Percentiles rank a stretch among this genome's conserved stretches.
Conservation (phyloP, 2,329 filamentous ascomycete species). For the Aspergillus spinulosporus region DNA sequence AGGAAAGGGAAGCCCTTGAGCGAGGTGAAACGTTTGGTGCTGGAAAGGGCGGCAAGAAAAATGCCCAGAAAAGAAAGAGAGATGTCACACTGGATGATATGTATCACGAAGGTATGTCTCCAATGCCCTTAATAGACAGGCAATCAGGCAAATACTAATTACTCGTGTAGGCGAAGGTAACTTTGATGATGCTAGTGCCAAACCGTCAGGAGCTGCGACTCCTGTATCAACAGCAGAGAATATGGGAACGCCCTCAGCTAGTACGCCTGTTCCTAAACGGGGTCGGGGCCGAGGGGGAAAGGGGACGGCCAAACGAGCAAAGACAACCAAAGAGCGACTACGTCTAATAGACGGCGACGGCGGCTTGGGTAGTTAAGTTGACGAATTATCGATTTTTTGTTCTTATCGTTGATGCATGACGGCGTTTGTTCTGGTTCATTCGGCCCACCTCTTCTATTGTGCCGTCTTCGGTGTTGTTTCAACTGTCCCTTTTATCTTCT, state of each 20-base stretch:
- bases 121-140: neutral
- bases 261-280: slow-evolving; percentile 54
- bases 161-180: slow-evolving; percentile 76
- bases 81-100: slow-evolving; percentile 82
- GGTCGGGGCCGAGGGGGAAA: slow-evolving; percentile 59
- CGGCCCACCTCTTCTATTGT: slow-evolving; percentile 8
- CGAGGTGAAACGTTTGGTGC: slow-evolving; percentile 64
- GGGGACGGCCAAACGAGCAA: slow-evolving; percentile 60
- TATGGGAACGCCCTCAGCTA: slow-evolving; percentile 40
- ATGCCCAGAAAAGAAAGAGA: slow-evolving; percentile 57
- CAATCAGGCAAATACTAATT: slow-evolving; percentile 11
- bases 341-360: slow-evolving; percentile 48
- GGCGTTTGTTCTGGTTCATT: slow-evolving; percentile 15
- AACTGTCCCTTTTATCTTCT: slow-evolving; percentile 2
- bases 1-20: slow-evolving; percentile 79
- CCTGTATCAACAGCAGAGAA: slow-evolving; percentile 62
- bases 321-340: slow-evolving; percentile 56
- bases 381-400: slow-evolving; percentile 7
- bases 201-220: slow-evolving; percentile 82
- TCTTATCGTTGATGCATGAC: slow-evolving; percentile 14
- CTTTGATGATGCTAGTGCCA: slow-evolving; percentile 82
- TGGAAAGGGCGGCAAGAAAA: slow-evolving; percentile 62
- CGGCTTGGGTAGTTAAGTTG: slow-evolving; percentile 30
- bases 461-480: slow-evolving; percentile 10
- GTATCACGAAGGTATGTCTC: slow-evolving; percentile 94